Evolutionary conservation across 257 asterid genomes (phyloP).

Genomic region (Solanum pimpinellifolium): DNA sequence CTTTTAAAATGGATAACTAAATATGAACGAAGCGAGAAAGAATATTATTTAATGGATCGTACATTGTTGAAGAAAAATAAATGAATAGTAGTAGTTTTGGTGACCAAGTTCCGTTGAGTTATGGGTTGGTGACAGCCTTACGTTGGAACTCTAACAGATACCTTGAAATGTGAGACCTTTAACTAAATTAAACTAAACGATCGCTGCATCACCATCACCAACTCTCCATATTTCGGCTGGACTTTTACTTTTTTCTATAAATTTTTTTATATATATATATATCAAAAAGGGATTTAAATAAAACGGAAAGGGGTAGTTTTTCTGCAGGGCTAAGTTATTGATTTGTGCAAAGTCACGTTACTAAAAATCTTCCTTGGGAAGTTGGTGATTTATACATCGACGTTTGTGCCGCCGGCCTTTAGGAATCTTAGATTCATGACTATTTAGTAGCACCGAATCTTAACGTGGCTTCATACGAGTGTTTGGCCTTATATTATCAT

Average conservation of each 20-base stretch:
- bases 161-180: neutral
- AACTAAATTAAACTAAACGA: neutral
- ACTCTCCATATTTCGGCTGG: neutral
- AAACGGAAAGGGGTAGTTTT: neutral
- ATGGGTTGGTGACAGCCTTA: neutral
- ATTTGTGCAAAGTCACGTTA: neutral
- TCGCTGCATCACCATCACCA: neutral
- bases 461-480: neutral
- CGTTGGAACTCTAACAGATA: neutral
- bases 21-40: too few relatives aligned
- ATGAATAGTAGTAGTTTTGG: neutral
- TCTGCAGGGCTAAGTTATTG: neutral
- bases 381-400: neutral
- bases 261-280: too few relatives aligned
- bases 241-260: neutral
- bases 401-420: neutral
- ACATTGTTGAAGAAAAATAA: neutral
- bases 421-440: neutral
- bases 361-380: neutral
- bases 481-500: too few relatives aligned
- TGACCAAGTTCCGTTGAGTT: neutral
- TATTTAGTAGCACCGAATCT: neutral
- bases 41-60: too few relatives aligned
- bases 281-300: too few relatives aligned
- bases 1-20: accelerated